Conservation (phyloP, 768 basidiomycete genomes). For the Chalciporus piperatus region DNA sequence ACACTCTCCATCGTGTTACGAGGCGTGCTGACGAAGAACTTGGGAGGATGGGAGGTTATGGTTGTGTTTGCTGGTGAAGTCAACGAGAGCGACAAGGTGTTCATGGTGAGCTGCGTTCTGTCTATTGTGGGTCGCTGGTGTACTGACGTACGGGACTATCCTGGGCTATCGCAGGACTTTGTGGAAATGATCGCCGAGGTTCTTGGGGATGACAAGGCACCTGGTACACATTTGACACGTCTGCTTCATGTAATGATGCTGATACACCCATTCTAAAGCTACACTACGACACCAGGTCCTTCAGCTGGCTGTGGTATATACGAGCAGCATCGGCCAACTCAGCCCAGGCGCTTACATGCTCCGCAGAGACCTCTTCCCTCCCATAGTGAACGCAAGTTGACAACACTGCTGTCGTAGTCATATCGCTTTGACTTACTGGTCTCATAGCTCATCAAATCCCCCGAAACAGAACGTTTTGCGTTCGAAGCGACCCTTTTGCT, state of each 20-base stretch:
- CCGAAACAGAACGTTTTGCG: constrained; percentile 52
- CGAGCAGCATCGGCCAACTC: constrained; percentile 57
- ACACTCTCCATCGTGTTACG: constrained; percentile 48
- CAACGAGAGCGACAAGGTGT: constrained; percentile 52
- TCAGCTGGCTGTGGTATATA: constrained; percentile 55
- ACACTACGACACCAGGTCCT: constrained; percentile 50
- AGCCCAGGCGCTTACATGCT: constrained; percentile 74
- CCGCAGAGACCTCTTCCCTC: constrained; percentile 57
- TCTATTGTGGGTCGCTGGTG: neutral
- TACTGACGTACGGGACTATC: neutral
- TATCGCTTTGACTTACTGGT: neutral
- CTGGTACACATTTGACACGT: constrained; percentile 24
- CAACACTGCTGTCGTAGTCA: neutral
- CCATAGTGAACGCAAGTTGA: constrained; percentile 44
- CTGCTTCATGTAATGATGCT: neutral
- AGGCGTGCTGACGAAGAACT: constrained; percentile 51
- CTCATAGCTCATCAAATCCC: constrained; percentile 52
- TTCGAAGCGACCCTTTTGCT: constrained; percentile 61
- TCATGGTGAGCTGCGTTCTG: constrained; percentile 39
- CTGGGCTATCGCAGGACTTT: constrained; percentile 41
- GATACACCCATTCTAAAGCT: constrained; percentile 31
- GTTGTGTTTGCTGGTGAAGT: constrained; percentile 63
- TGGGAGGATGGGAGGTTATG: constrained; percentile 73
- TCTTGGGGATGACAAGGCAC: constrained; percentile 42
- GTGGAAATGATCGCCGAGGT: constrained; percentile 45